Conservation (phyloP, 306 rosid genomes). For the Dalbergia cochinchinensis region DNA sequence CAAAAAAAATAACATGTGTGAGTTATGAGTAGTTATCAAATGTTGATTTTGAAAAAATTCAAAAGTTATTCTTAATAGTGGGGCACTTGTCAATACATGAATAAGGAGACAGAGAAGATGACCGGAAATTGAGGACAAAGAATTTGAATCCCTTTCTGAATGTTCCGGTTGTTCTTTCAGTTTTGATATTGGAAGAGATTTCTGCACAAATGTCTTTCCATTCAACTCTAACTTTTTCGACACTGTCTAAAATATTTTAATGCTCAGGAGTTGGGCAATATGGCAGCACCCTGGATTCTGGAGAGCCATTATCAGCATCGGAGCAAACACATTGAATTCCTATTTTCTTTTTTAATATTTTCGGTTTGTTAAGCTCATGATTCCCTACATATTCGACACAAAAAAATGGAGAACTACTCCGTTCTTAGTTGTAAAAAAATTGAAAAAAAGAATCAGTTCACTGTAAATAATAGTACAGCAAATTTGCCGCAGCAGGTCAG, state of each 20-base stretch:
- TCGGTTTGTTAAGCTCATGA: conserved; percentile 18
- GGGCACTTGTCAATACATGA: too few species aligned
- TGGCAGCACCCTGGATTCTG: conserved; percentile 5
- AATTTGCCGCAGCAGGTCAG: neutral
- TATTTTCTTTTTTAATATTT: neutral
- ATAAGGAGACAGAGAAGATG: too few species aligned
- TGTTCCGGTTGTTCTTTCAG: neutral
- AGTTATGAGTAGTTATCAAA: too few species aligned
- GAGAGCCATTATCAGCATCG: conserved; percentile 6
- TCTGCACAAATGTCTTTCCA: neutral
- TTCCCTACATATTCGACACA: neutral
- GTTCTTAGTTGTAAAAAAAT: neutral
- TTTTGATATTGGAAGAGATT: neutral
- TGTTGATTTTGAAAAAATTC: too few species aligned
- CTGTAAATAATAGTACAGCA: neutral
- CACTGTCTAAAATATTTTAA: neutral
- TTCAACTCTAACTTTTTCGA: neutral
- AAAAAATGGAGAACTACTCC: conserved; percentile 12
- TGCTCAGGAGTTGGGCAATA: conserved; percentile 30
- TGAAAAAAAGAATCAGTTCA: neutral
- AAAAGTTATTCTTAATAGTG: too few species aligned
- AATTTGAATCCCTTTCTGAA: too few species aligned
- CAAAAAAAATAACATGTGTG: too few species aligned
- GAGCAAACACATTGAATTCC: conserved; percentile 5
- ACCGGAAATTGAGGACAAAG: too few species aligned